These are phyloP conservation scores for Jamesozyma gamospora DNA, from an alignment of 805 yeast genomes.

Conservation along the genomic window DNA sequence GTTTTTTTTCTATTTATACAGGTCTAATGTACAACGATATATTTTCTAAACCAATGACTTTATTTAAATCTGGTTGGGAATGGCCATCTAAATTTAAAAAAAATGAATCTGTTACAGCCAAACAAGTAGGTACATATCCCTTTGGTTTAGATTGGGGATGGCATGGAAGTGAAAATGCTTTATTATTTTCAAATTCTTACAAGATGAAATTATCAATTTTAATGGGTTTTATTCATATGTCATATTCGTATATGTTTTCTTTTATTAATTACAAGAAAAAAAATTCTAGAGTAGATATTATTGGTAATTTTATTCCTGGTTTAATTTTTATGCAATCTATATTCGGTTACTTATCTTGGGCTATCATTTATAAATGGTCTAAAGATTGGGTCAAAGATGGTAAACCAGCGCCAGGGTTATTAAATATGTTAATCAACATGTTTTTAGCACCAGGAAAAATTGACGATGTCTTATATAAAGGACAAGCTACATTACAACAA, in stretches of 20 bases:
- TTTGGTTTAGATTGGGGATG: slow-evolving; percentile 89
- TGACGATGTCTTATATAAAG: slow-evolving; percentile 68
- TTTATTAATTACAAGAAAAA: slow-evolving; percentile 67
- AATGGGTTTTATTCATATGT: slow-evolving; percentile 93
- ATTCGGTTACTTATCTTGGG: slow-evolving; percentile 80
- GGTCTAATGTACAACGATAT: slow-evolving; percentile 91
- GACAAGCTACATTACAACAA: slow-evolving; percentile 71
- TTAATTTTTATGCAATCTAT: slow-evolving; percentile 91
- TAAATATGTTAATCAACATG: slow-evolving; percentile 94
- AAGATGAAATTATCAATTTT: slow-evolving; percentile 93
- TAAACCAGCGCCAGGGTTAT: slow-evolving; percentile 80
- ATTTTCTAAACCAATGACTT: slow-evolving; percentile 81
- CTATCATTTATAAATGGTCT: slow-evolving; percentile 89
- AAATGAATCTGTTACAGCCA: slow-evolving; percentile 64
- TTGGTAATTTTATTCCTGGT: slow-evolving; percentile 93
- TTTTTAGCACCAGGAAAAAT: slow-evolving; percentile 86
- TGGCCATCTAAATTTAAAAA: slow-evolving; percentile 72
- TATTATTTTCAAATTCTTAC: slow-evolving; percentile 86
- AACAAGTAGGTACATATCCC: slow-evolving; percentile 57
- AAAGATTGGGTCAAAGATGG: slow-evolving; percentile 78
- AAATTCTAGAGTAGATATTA: slow-evolving; percentile 64
- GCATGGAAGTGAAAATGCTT: slow-evolving; percentile 94
- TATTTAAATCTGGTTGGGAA: slow-evolving; percentile 84
- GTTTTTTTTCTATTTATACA: slow-evolving; percentile 87
- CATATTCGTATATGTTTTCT: slow-evolving; percentile 78